Conservation (phyloP, 352 stramenopile species). For the Globisporangium orthogonon region DNA sequence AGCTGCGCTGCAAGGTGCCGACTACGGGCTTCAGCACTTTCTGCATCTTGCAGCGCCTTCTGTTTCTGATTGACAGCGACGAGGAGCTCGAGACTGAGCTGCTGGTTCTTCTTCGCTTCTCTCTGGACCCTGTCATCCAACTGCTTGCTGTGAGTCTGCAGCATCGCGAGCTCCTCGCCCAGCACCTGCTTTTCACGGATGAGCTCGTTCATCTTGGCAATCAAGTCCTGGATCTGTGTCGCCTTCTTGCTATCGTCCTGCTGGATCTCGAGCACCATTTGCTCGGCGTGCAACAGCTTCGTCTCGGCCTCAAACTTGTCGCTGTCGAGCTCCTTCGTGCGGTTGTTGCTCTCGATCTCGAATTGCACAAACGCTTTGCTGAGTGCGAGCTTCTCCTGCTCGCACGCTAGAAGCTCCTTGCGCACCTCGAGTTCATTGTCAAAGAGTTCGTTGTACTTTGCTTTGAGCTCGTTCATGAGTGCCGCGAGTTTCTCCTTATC, state of each 20-base stretch:
- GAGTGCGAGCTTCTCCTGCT: conserved; percentile 63
- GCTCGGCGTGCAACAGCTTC: conserved; percentile 51
- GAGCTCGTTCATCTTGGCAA: conserved; percentile 47
- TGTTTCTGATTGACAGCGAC: conserved; percentile 65
- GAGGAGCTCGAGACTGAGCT: conserved; percentile 63
- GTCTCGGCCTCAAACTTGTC: conserved; percentile 62
- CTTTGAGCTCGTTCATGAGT: conserved; percentile 37
- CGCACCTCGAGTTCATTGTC: conserved; percentile 52
- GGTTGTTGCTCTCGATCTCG: conserved; percentile 38
- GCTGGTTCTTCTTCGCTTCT: conserved; percentile 58
- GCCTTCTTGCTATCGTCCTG: conserved; percentile 48
- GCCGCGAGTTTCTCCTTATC: conserved; percentile 27
- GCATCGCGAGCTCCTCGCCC: conserved; percentile 23
- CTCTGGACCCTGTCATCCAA: conserved; percentile 21
- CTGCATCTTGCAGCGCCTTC: conserved; percentile 27
- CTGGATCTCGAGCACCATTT: conserved; percentile 60
- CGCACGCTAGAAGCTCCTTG: conserved; percentile 47
- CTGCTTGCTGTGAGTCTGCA: conserved; percentile 27
- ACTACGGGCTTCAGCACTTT: conserved; percentile 17
- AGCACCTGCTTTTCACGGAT: conserved; percentile 34
- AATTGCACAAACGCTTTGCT: conserved; percentile 66
- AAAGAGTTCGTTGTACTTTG: conserved; percentile 56
- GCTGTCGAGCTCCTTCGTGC: conserved; percentile 39
- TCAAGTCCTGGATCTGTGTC: conserved; percentile 47
- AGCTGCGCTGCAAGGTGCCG: conserved; percentile 14